Conservation (phyloP, 441 rosid genomes). For the Pelargonium myrrhifolium region DNA sequence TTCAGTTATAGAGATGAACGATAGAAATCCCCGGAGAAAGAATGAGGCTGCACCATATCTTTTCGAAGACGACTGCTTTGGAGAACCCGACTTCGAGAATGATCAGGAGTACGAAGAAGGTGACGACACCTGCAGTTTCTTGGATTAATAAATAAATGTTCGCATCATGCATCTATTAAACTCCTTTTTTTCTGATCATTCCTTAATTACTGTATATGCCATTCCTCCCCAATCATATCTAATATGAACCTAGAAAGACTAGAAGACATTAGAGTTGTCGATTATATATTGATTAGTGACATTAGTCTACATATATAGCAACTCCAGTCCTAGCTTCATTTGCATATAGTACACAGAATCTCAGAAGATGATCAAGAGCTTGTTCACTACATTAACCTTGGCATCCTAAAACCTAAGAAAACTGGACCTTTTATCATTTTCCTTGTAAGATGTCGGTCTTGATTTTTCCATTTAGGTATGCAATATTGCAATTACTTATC, state of each 20-base stretch:
- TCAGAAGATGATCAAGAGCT: not conserved
- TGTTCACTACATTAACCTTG: not conserved
- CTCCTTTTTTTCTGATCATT: not conserved
- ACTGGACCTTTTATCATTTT: too few species aligned
- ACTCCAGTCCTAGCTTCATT: not conserved
- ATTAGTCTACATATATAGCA: too few species aligned
- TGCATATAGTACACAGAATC: not conserved
- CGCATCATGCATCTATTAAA: not conserved
- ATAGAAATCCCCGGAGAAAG: conserved; percentile 47
- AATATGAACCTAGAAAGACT: too few species aligned
- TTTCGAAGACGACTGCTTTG: conserved; percentile 38
- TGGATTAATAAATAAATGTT: conserved; percentile 22
- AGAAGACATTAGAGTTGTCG: not conserved
- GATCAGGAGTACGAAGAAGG: conserved; percentile 40
- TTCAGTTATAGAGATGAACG: conserved; percentile 55
- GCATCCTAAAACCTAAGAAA: too few species aligned
- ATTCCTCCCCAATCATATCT: not conserved
- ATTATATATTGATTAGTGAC: not conserved
- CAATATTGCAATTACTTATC: too few species aligned
- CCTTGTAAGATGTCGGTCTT: too few species aligned
- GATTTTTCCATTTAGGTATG: too few species aligned
- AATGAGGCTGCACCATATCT: conserved; percentile 48
- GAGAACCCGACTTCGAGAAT: conserved; percentile 29
- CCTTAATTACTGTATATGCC: not conserved
- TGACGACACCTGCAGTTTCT: conserved; percentile 28